Evolutionary conservation across 169 alveolate genomes (phyloP).

Genomic region (Fabrea salina): DNA sequence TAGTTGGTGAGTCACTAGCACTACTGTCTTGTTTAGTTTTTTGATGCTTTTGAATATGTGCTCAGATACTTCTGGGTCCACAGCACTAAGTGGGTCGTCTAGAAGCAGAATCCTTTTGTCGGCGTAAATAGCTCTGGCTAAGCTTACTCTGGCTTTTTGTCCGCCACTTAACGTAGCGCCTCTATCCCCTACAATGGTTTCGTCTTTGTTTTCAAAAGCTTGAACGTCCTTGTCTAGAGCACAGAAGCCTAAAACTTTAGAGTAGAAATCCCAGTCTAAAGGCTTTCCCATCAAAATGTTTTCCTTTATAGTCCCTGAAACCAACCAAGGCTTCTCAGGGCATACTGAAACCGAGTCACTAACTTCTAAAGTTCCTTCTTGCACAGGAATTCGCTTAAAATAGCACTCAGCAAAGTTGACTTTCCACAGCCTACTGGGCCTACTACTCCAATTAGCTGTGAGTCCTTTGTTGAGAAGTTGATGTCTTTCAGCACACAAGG

Average conservation of each 20-base stretch:
- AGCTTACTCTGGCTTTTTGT: conserved; percentile 79
- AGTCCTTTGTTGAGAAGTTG: conserved; percentile 52
- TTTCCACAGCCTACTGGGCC: conserved; percentile 71
- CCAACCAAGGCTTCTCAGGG: conserved; percentile 77
- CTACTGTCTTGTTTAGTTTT: conserved; percentile 39
- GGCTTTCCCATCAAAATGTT: conserved; percentile 85
- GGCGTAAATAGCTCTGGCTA: conserved; percentile 86
- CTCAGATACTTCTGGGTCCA: conserved; percentile 49
- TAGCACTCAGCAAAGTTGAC: conserved; percentile 40
- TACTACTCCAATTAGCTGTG: conserved; percentile 54
- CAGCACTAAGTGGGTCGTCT: conserved; percentile 66
- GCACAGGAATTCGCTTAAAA: neutral
- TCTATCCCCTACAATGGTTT: conserved; percentile 85
- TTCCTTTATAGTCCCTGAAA: conserved; percentile 78
- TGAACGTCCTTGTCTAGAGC: conserved; percentile 70
- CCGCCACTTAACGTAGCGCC: conserved; percentile 88
- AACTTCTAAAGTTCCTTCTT: neutral
- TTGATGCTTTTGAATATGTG: conserved; percentile 39
- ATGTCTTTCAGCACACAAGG: too few species aligned
- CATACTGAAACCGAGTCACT: neutral
- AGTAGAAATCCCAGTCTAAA: conserved; percentile 55
- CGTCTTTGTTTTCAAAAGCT: conserved; percentile 76
- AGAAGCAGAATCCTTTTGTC: conserved; percentile 62
- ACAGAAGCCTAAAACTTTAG: conserved; percentile 55
- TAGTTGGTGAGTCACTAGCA: conserved; percentile 45